Percentiles rank a stretch among this genome's conserved stretches.
Conservation (phyloP, 169 alveolate species). For the Plasmodium billcollinsi region DNA sequence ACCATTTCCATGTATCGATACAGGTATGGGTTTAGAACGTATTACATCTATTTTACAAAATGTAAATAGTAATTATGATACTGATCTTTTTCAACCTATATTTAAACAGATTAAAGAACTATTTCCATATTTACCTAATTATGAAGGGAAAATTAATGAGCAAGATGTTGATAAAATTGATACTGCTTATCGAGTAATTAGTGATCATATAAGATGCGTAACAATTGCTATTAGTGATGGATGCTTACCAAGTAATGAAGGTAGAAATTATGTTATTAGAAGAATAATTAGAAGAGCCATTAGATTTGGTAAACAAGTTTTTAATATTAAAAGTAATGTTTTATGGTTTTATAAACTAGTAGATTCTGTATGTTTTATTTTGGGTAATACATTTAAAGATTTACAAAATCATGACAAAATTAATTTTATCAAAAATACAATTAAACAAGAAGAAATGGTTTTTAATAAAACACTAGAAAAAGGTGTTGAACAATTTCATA, state of each 20-base stretch:
- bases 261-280: conserved; percentile 93
- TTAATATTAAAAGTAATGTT: conserved; percentile 82
- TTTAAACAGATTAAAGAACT: conserved; percentile 88
- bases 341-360: conserved; percentile 92
- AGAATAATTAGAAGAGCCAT: conserved; percentile 94
- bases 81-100: conserved; percentile 92
- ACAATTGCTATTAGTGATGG: conserved; percentile 95
- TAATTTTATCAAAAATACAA: conserved; percentile 85
- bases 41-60: conserved; percentile 90
- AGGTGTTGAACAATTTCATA: conserved; percentile 88
- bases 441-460: conserved; percentile 90
- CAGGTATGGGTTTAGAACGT: conserved; percentile 97
- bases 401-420: conserved; percentile 86
- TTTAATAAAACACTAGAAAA: conserved; percentile 90
- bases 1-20: conserved; percentile 95
- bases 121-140: conserved; percentile 84
- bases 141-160: conserved; percentile 90
- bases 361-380: conserved; percentile 85
- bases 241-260: conserved; percentile 94
- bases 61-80: conserved; percentile 92
- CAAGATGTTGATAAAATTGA: conserved; percentile 89
- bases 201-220: conserved; percentile 95
- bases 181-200: conserved; percentile 94
- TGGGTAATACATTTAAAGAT: conserved; percentile 89
- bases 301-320: conserved; percentile 89